phyloP scores from a whole-genome alignment of 352 stramenopile genomes.

The Phytophthora pinifolia region DNA sequence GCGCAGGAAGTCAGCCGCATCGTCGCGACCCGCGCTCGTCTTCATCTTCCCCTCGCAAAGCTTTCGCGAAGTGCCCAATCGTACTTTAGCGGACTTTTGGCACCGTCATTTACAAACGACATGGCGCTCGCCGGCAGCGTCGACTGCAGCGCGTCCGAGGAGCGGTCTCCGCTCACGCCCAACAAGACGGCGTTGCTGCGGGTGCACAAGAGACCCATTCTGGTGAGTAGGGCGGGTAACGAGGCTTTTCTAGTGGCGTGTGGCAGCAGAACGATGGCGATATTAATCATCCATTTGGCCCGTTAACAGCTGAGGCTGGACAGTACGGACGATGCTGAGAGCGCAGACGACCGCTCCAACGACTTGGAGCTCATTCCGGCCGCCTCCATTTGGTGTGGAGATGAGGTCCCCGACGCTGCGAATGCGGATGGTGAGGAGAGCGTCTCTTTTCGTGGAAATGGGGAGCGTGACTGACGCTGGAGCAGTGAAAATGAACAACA shows the following conservation, averaged over 20 bases:
- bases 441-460: neutral
- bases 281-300: no score
- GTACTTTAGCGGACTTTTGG: conserved; percentile 19
- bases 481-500: conserved; percentile 59
- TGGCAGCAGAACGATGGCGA: neutral
- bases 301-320: conserved; percentile 25
- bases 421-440: conserved; percentile 29
- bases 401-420: conserved; percentile 11
- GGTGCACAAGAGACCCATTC: conserved; percentile 25
- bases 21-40: conserved; percentile 4
- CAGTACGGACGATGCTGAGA: conserved; percentile 16
- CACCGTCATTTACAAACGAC: conserved; percentile 13
- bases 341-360: conserved; percentile 19
- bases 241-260: neutral
- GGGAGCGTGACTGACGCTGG: neutral
- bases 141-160: conserved; percentile 20
- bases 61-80: conserved; percentile 4
- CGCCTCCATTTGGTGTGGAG: conserved; percentile 23
- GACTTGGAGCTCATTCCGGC: conserved; percentile 12
- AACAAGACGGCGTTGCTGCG: conserved; percentile 27
- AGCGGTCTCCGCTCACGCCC: conserved; percentile 20
- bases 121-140: conserved; percentile 2
- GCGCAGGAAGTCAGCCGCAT: conserved; percentile 65
- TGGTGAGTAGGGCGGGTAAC: conserved; percentile 8
- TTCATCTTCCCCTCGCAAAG: conserved; percentile 9